These are phyloP conservation scores for Raffaelea arxii DNA, from an alignment of 2,329 filamentous ascomycete species.

Conservation along the genomic window DNA sequence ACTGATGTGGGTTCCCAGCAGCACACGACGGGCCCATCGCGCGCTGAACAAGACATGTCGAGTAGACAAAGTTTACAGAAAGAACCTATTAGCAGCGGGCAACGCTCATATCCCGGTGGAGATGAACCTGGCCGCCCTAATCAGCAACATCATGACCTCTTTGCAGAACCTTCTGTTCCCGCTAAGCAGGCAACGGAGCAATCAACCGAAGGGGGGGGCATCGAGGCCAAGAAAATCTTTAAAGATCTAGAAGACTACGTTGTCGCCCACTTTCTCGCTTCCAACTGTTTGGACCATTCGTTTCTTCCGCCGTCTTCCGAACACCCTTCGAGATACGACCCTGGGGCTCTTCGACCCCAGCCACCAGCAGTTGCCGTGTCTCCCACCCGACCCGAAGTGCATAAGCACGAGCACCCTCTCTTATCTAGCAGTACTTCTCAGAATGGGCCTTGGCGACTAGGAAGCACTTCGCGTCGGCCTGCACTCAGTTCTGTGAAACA, in stretches of 20 bases:
- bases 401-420: no score
- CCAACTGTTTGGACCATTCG: conserved; percentile 65
- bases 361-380: not conserved
- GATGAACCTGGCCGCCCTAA: no score
- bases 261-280: conserved; percentile 55
- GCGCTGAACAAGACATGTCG: no score
- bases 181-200: conserved; percentile 3
- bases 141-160: not conserved
- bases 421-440: conserved; percentile 68
- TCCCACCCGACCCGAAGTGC: no score
- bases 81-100: no score
- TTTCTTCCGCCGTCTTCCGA: conserved; percentile 33
- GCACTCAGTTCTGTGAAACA: no score
- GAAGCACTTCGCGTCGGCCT: conserved; percentile 26
- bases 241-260: conserved; percentile 71
- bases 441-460: conserved; percentile 77
- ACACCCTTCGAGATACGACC: no score
- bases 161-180: conserved; percentile 9
- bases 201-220: no score
- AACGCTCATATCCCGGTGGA: no score
- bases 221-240: conserved; percentile 57
- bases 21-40: no score
- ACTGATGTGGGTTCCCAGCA: conserved; percentile 2
- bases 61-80: no score
- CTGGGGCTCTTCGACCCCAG: no score